Conservation (phyloP, 2,329 filamentous ascomycete genomes). For the Exophiala xenobiotica region DNA sequence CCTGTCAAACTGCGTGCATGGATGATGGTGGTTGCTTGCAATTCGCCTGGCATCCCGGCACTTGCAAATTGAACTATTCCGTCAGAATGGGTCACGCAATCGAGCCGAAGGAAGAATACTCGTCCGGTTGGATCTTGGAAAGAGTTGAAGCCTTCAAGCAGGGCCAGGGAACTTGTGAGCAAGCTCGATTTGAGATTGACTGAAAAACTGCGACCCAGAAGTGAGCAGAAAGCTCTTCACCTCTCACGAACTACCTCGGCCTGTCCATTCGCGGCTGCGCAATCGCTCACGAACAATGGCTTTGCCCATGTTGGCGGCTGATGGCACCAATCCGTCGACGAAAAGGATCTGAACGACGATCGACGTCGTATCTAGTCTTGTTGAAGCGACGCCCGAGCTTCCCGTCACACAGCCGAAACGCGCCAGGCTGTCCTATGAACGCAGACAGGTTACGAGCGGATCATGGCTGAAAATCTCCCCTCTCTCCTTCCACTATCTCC, state of each 20-base stretch:
- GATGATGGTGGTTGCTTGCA: constrained; percentile 21
- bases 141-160: constrained; percentile 19
- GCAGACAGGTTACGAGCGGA: too few species aligned
- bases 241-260: not conserved
- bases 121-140: constrained; percentile 22
- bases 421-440: too few species aligned
- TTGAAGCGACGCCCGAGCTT: too few species aligned
- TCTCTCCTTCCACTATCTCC: too few species aligned
- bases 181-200: constrained; percentile 7
- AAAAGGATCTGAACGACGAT: too few species aligned
- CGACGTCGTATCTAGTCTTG: too few species aligned
- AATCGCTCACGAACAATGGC: too few species aligned
- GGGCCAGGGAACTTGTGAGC: constrained; percentile 8
- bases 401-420: too few species aligned
- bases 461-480: too few species aligned
- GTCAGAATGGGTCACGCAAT: constrained; percentile 19
- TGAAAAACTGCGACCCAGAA: not conserved
- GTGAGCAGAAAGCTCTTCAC: too few species aligned
- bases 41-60: constrained; percentile 23
- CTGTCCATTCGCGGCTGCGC: not conserved
- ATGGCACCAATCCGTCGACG: too few species aligned
- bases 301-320: too few species aligned
- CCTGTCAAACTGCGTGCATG: constrained; percentile 19
- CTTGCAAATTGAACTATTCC: constrained; percentile 19
- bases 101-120: constrained; percentile 11